Evolutionary conservation across 495 filamentous ascomycete genomes (phyloP), one percentile per base, ranked within the genome.

Genomic region (Jackrogersella minutella): DNA sequence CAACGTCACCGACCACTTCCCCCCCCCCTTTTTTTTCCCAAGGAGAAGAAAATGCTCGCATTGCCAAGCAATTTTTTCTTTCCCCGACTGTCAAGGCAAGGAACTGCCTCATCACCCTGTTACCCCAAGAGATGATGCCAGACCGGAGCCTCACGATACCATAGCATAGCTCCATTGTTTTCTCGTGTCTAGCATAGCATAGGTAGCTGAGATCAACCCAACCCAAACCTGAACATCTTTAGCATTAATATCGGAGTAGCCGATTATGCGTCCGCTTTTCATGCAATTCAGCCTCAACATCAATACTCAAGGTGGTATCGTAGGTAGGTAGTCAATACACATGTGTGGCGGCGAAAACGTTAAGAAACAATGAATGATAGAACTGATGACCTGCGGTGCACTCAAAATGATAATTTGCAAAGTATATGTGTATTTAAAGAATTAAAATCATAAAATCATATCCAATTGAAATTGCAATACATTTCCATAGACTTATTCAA

Each of bases 1-100:
- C n/a, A 64, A 64, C 65, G 65, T 68, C 65, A 64, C 58, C 26
- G 49, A 6, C 14, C 34, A 14, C 24, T 44, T 33, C n/a, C 22
- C 33, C 39, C 19, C 19, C 7, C n/a, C n/a, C n/a, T n/a, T n/a
- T n/a, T n/a, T n/a, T n/a, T n/a, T n/a, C n/a, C n/a, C n/a, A n/a
- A 47, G 26, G 43, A 52, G 37, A 50, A 6, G 34, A n/a, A 31
- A 68, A 50, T 34, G 52, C 60, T 59, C 49, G 55, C 60, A 59
- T 33, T 56, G 59, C 66, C 60, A 64, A 64, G 60, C n/a, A 14
- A 46, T 41, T 34, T 33, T 24, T 40, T 40, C 30, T 14, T 52
- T n/a, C 34, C 31, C 51, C 41, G 51, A 37, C 43, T 58, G 56
- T 51, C 41, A 40, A 43, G 43, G n/a, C 40, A 24, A 39, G 50